Base-by-base conservation (phyloP, 306 rosid genomes). In the Prunus davidiana region DNA sequence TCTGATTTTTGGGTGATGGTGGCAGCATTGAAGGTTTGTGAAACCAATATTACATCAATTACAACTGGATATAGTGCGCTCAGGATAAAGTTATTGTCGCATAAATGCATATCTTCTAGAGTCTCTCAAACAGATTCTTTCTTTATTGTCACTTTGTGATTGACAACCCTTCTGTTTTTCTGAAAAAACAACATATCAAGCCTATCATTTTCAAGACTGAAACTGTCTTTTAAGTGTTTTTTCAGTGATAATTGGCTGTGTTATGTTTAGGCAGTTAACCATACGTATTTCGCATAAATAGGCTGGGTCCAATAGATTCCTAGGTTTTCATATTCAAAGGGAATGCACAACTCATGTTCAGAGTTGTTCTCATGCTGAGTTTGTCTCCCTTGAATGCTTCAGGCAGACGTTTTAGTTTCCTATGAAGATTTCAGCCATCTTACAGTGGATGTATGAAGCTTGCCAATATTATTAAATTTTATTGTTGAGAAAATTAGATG, bases 1-100 rank as follows among this genome's bases (percentile, higher is more conserved):
- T 92, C 96, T 22, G 91, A 92, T 76, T 92, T 92, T 90, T 95
- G 99, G 99, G 89, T 92, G 77, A 76, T 95, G 91, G 92, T 95
- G 79, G 96, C 96, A 82, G 97, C 99, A 38, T 82, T 95, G 76
- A 95, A 95, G 97, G 98, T 94, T 79, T 43, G 90, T 80, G 71
- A 82, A 74, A 74, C 60, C 78, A 54, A 51, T 62, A 55, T 64
- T 82, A 50, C 64, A 43, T 51, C 49, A n/a, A 2, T 41, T 76
- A 56, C 73, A 64, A 76, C 49, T 15, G 66, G 71, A 63, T 76
- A 54, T 46, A 27, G 78, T 68, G 49, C 64, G 73, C 76, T 24
- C 67, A 50, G 41, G 27, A 8, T 50, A 15, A 24, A 69, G 11
- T 25, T 18, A 8, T 49, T 11, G 43, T 56, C 38, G 13, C 16